These are phyloP conservation scores for Septoria petroselini DNA, from an alignment of 2,329 filamentous ascomycete species.

Conservation along the genomic window DNA sequence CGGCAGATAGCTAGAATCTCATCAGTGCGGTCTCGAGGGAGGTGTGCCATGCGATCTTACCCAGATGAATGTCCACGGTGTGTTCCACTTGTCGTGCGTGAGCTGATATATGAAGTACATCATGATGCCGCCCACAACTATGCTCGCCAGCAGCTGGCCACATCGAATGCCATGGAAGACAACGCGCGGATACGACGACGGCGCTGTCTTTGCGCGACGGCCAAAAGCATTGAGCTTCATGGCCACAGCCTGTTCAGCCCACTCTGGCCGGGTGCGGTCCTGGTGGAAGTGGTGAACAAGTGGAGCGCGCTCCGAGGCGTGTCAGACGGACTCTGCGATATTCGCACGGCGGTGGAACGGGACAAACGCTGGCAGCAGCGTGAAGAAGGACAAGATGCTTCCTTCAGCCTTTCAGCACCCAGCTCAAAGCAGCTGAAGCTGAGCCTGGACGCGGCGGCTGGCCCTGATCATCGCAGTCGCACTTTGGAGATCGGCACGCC, in stretches of 20 bases:
- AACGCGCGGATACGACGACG: conserved; percentile 47
- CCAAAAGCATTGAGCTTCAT: conserved; percentile 27
- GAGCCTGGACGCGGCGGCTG: conserved; percentile 1
- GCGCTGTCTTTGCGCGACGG: conserved; percentile 38
- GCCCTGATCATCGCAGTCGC: neutral
- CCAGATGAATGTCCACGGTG: conserved; percentile 60
- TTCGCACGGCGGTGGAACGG: no score
- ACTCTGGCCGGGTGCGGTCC: neutral
- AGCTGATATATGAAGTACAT: conserved; percentile 56
- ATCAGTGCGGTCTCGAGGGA: conserved; percentile 1
- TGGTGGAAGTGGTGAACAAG: neutral
- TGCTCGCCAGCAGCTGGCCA: conserved; percentile 43
- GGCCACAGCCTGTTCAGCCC: neutral
- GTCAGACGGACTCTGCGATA: neutral
- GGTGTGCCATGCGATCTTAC: conserved; percentile 41
- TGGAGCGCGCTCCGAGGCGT: no score
- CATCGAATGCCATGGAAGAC: conserved; percentile 45
- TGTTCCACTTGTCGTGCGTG: conserved; percentile 49
- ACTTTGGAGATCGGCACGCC: no score
- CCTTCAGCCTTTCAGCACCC: conserved; percentile 3
- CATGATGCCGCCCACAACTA: conserved; percentile 55
- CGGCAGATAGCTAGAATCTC: conserved; percentile 47
- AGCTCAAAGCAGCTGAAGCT: neutral
- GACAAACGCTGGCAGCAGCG: no score
- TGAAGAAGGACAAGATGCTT: neutral